These are phyloP conservation scores for Penicillium verhagenii DNA, from an alignment of 495 filamentous ascomycete genomes.

Conservation along the genomic window DNA sequence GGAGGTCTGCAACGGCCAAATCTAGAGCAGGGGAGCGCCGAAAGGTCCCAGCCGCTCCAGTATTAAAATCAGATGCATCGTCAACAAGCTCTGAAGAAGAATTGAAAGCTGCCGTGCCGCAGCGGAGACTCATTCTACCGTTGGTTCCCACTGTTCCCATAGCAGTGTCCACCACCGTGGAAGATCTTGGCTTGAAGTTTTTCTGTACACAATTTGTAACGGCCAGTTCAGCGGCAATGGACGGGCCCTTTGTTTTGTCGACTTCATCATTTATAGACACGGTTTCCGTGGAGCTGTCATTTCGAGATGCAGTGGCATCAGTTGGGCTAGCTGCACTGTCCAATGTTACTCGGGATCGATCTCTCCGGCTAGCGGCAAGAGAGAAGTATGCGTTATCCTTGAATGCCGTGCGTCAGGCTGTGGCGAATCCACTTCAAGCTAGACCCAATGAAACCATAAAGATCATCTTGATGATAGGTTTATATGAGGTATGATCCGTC, in stretches of 20 bases:
- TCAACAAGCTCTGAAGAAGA: neutral
- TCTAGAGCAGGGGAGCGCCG: conserved; percentile 3
- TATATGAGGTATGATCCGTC: conserved; percentile 21
- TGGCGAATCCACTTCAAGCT: conserved; percentile 13
- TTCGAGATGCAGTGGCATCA: conserved; percentile 22
- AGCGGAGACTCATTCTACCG: neutral
- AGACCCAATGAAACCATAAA: conserved; percentile 13
- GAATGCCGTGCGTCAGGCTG: conserved; percentile 16
- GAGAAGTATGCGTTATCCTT: conserved; percentile 23
- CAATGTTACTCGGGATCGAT: conserved; percentile 22
- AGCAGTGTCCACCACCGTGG: conserved; percentile 9
- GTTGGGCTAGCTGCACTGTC: conserved; percentile 27
- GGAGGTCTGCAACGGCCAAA: conserved; percentile 18
- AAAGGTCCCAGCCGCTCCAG: neutral
- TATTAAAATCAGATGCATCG: conserved; percentile 1
- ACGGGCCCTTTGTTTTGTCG: neutral
- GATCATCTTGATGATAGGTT: conserved; percentile 21
- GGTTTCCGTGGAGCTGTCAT: conserved; percentile 2
- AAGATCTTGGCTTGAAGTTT: conserved; percentile 21
- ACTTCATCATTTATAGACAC: neutral
- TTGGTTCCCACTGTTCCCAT: neutral
- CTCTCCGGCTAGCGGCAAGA: conserved; percentile 13
- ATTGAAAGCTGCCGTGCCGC: conserved; percentile 1
- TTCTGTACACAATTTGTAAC: conserved; percentile 21
- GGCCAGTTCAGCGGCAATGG: neutral